A percentile compares a stretch with the other conserved stretches of the same genome.
phyloP scores from a whole-genome alignment of 2,329 filamentous ascomycete species.

The Tolypocladium ophioglossoides region DNA sequence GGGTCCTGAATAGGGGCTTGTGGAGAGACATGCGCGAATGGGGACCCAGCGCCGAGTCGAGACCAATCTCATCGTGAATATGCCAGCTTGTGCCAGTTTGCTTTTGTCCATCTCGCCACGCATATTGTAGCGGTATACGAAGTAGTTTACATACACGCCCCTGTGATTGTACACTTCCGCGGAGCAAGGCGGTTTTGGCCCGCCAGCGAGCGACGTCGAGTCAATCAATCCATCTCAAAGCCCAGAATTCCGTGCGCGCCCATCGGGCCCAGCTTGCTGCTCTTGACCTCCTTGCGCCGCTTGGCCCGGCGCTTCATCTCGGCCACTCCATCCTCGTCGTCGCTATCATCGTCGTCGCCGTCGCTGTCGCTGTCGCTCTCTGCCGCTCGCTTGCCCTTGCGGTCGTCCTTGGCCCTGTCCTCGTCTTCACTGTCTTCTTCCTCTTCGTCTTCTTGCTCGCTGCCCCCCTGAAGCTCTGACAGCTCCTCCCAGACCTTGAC shows the following conservation, averaged over 20 bases:
- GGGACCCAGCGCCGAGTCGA: not conserved
- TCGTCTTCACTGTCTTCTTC: slow-evolving; percentile 34
- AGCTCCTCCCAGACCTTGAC: slow-evolving; percentile 92
- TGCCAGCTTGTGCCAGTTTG: not conserved
- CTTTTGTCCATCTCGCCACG: not conserved
- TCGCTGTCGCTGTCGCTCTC: slow-evolving; percentile 23
- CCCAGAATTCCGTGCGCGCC: slow-evolving; percentile 41
- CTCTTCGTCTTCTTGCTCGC: slow-evolving; percentile 36
- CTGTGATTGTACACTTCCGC: not conserved
- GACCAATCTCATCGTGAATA: not conserved
- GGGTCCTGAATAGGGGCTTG: too few relatives aligned
- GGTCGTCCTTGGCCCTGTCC: slow-evolving; percentile 37
- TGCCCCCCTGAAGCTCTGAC: slow-evolving; percentile 35
- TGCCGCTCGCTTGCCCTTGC: slow-evolving; percentile 19
- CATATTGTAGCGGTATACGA: too few relatives aligned
- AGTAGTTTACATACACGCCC: not conserved
- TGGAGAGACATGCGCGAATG: not conserved
- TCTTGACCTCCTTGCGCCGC: slow-evolving; percentile 30
- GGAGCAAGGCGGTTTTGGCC: too few relatives aligned
- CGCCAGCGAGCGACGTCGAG: not conserved
- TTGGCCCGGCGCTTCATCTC: slow-evolving; percentile 36
- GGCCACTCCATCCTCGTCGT: slow-evolving; percentile 18
- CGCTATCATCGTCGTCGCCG: slow-evolving; percentile 26
- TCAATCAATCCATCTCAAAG: slow-evolving; percentile 32
- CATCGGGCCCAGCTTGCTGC: slow-evolving; percentile 34